Conservation (phyloP, 257 asterid species). For the Forsythia suspensa region DNA sequence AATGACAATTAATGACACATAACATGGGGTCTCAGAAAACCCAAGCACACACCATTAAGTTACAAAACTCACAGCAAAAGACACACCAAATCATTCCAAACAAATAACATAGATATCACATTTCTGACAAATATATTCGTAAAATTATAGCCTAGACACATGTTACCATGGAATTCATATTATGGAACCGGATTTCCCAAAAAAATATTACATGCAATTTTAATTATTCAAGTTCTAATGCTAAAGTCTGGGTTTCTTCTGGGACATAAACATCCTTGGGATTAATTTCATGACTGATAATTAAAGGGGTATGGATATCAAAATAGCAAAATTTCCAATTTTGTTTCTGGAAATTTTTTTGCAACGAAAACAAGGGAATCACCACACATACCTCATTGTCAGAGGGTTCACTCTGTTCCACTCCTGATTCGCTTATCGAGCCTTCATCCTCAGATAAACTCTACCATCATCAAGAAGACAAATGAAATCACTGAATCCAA, state of each 20-base stretch:
- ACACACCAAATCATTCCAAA: not conserved
- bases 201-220: not conserved
- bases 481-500: not conserved
- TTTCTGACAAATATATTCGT: not conserved
- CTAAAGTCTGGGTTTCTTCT: not conserved
- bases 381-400: constrained; percentile 59
- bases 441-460: constrained; percentile 45
- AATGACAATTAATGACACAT: not conserved
- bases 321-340: not conserved
- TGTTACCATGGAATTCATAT: not conserved
- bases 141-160: not conserved
- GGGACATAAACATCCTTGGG: not conserved
- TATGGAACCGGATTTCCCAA: not conserved
- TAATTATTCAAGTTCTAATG: not conserved
- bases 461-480: constrained; percentile 32
- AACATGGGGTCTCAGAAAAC: not conserved
- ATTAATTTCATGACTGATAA: not conserved
- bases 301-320: not conserved
- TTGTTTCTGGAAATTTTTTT: too few species aligned
- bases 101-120: not conserved
- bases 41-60: not conserved
- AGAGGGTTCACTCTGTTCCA: constrained; percentile 42
- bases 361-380: constrained; percentile 12
- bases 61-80: not conserved
- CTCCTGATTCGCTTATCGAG: constrained; percentile 43